Conservation (phyloP, 2,329 filamentous ascomycete genomes). For the Apiospora sp. region DNA sequence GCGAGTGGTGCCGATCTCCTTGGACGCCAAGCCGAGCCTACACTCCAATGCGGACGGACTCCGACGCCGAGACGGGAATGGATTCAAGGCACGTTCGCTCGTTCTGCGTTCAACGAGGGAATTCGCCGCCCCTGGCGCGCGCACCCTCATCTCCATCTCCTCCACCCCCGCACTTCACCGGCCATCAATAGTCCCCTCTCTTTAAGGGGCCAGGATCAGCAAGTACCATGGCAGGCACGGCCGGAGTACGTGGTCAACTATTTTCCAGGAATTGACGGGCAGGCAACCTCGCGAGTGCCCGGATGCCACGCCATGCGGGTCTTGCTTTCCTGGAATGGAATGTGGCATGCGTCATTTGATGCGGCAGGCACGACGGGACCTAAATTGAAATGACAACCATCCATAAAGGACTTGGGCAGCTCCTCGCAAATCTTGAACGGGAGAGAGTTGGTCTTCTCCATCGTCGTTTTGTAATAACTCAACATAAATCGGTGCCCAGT, state of each 20-base stretch:
- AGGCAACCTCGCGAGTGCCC: background rate
- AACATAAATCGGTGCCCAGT: background rate
- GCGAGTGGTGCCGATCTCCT: background rate
- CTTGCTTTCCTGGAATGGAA: conserved; percentile 13
- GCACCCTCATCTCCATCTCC: background rate
- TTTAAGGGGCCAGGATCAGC: background rate
- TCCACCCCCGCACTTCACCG: background rate
- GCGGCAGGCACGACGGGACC: background rate
- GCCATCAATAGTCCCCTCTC: background rate
- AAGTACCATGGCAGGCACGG: background rate
- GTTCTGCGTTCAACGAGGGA: background rate
- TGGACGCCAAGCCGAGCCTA: conserved; percentile 11
- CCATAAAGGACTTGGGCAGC: background rate
- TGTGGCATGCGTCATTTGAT: conserved; percentile 5
- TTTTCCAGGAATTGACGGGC: conserved; percentile 11
- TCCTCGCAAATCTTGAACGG: background rate
- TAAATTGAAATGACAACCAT: background rate
- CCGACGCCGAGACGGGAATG: conserved; percentile 10
- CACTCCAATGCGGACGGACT: conserved; percentile 5
- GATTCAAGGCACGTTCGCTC: background rate
- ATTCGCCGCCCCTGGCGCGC: background rate
- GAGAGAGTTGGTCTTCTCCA: background rate
- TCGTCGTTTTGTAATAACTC: background rate
- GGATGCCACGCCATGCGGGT: conserved; percentile 5
- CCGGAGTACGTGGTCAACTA: background rate